Percentiles rank a stretch among this genome's conserved stretches.
phyloP scores from a whole-genome alignment of 2,329 filamentous ascomycete genomes.

The Parastagonospora avenae region DNA sequence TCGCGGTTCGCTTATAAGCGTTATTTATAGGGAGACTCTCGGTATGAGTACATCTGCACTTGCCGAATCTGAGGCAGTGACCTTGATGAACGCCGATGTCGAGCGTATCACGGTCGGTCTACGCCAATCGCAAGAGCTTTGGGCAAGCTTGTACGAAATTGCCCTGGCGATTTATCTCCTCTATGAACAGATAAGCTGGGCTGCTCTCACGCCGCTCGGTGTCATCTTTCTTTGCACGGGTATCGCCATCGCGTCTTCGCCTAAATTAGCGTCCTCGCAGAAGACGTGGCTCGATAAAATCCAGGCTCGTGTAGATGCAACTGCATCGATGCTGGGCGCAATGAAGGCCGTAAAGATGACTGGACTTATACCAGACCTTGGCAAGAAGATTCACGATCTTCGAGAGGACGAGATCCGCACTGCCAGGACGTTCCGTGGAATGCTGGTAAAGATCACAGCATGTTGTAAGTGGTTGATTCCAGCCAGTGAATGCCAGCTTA shows the following conservation, averaged over 20 bases:
- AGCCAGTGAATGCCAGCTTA: not conserved
- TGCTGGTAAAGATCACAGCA: constrained; percentile 9
- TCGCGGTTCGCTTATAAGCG: constrained; percentile 13
- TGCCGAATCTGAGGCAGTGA: constrained; percentile 15
- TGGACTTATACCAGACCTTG: constrained; percentile 10
- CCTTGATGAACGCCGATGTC: constrained; percentile 21
- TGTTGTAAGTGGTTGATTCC: not conserved
- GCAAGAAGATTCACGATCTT: constrained; percentile 8
- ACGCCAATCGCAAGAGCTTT: constrained; percentile 13
- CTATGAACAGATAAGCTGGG: constrained; percentile 14
- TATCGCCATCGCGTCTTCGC: constrained; percentile 8
- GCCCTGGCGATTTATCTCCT: constrained; percentile 13
- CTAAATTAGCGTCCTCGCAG: constrained; percentile 12
- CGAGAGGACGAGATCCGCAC: constrained; percentile 12
- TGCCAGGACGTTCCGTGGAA: constrained; percentile 12
- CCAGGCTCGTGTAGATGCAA: constrained; percentile 16
- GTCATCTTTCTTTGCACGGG: constrained; percentile 12
- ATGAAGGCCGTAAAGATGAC: constrained; percentile 23
- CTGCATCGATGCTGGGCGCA: constrained; percentile 15
- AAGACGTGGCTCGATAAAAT: constrained; percentile 21
- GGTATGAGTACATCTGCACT: constrained; percentile 9
- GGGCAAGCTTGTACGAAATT: constrained; percentile 16
- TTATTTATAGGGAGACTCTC: constrained; percentile 17
- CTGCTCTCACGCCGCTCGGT: constrained; percentile 12
- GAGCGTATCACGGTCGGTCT: constrained; percentile 17